Evolutionary conservation across 495 filamentous ascomycete genomes (phyloP).

Genomic region (Endocarpon pusillum): DNA sequence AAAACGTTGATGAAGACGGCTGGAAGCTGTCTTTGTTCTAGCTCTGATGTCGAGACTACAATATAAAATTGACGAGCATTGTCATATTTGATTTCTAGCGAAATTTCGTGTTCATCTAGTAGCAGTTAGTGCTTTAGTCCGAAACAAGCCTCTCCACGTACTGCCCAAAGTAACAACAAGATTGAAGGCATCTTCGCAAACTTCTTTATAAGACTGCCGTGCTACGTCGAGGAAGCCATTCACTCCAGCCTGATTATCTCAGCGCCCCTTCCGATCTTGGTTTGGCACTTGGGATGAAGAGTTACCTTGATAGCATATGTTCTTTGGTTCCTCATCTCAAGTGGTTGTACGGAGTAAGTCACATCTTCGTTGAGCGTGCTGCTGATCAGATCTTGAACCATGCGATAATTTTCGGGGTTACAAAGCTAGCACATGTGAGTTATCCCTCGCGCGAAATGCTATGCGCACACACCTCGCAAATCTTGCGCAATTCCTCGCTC

Average conservation of each 20-base stretch:
- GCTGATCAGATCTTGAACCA: conserved; percentile 46
- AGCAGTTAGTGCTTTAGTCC: conserved; percentile 10
- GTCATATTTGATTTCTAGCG: conserved; percentile 57
- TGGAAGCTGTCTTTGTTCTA: conserved; percentile 43
- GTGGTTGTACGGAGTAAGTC: conserved; percentile 55
- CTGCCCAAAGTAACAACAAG: conserved; percentile 48
- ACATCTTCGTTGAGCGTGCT: conserved; percentile 67
- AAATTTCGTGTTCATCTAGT: conserved; percentile 39
- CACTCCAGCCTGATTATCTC: conserved; percentile 63
- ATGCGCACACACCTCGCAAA: conserved; percentile 34
- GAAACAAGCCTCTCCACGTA: conserved; percentile 12
- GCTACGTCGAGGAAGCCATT: conserved; percentile 80
- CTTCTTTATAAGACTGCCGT: conserved; percentile 72
- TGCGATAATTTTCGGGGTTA: conserved; percentile 36
- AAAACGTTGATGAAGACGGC: conserved; percentile 64
- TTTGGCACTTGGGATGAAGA: conserved; percentile 1
- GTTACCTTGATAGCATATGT: conserved; percentile 77
- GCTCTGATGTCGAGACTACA: conserved; percentile 42
- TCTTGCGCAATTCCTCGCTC: conserved; percentile 45
- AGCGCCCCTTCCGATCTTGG: background rate
- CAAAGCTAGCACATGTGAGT: conserved; percentile 37
- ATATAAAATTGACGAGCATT: conserved; percentile 65
- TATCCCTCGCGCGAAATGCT: background rate
- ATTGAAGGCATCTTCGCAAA: conserved; percentile 55
- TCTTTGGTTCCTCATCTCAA: conserved; percentile 81